phyloP scores from a whole-genome alignment of 768 basidiomycete genomes.

The Harrya chromipes region DNA sequence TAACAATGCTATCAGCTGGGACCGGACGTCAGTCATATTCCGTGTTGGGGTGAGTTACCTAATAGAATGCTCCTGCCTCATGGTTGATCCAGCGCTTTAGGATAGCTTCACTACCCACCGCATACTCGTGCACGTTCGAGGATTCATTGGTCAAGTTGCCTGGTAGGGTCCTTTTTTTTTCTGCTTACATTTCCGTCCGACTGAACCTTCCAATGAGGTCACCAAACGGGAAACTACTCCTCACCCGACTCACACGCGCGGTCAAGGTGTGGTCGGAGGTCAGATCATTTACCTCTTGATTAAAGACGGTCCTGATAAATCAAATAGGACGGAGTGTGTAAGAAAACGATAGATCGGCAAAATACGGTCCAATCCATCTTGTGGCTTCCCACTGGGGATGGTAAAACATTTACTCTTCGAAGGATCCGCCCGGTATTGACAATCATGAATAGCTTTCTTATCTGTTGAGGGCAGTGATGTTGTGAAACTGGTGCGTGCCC shows the following conservation, averaged over 20 bases:
- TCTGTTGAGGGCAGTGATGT: conserved; percentile 50
- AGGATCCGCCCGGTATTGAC: conserved; percentile 11
- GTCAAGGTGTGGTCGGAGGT: conserved; percentile 55
- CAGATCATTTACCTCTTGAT: conserved; percentile 8
- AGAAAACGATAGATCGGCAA: conserved; percentile 47
- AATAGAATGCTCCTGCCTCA: conserved; percentile 5
- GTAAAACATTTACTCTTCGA: conserved; percentile 24
- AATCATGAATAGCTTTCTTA: conserved; percentile 41
- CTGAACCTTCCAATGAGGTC: conserved; percentile 36
- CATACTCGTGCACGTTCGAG: conserved; percentile 48
- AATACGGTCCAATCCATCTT: conserved; percentile 47
- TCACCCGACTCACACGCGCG: conserved; percentile 47
- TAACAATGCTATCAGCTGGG: conserved; percentile 38
- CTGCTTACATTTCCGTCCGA: neutral
- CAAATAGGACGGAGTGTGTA: conserved; percentile 47
- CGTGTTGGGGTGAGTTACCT: conserved; percentile 41
- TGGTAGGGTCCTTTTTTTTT: conserved; percentile 34
- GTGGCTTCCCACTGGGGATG: conserved; percentile 50
- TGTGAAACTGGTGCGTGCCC: conserved; percentile 39
- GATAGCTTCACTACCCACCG: conserved; percentile 44
- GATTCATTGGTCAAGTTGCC: conserved; percentile 54
- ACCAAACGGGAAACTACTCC: conserved; percentile 42
- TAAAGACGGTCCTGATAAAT: conserved; percentile 7
- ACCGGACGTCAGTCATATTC: conserved; percentile 49
- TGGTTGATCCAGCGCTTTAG: conserved; percentile 27